Evolutionary conservation across 2,329 filamentous ascomycete genomes (phyloP), one percentile per base, ranked within the genome.

Genomic region (Aspergillus vadensis): DNA sequence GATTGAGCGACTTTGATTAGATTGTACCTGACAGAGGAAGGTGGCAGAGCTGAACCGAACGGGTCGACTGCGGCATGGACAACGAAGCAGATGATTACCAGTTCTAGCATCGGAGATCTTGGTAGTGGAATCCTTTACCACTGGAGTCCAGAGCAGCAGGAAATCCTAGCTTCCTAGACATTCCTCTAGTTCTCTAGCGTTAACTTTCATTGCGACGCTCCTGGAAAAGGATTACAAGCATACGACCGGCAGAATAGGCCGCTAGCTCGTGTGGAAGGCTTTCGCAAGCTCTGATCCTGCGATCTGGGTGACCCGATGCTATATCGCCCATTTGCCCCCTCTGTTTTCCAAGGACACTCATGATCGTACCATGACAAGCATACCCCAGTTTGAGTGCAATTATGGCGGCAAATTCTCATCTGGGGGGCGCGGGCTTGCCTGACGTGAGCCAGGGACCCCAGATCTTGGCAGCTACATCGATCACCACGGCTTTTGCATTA

Each of bases 391-490:
- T 30, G 21, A 50, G 36, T 38, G 36, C 38, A 50, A 47, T 32
- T 50, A 65, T 62, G 61, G 38, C 57, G 25, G 59, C 58, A 19
- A 50, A 14, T 44, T 36, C 52, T 17, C 51, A 59, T 60, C 39
- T 38, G 17, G 62, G 54, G 21, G 59, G 57, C 19, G 44, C 54
- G 27, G 57, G 52, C 56, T 59, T 60, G 30, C 58, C 56, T 14
- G 57, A 65, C 53, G 41, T 61, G n/a, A 57, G 57, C 32, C 63
- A 64, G 36, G 64, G 25, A 10, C 47, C 58, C 8, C 44, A 51
- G 4, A 66, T 66, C 25, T 21, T 66, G 10, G 51, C 60, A 12
- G 64, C 60, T 5, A 66, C 64, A 9, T 55, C 55, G 2, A 61
- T 65, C 27, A 57, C 56, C 10, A 66, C 64, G 3, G 23, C 6